Percentiles rank a stretch among this genome's conserved stretches.
Conservation (phyloP, 192 early-diverging fungal species). For the Geosiphon pyriformis region DNA sequence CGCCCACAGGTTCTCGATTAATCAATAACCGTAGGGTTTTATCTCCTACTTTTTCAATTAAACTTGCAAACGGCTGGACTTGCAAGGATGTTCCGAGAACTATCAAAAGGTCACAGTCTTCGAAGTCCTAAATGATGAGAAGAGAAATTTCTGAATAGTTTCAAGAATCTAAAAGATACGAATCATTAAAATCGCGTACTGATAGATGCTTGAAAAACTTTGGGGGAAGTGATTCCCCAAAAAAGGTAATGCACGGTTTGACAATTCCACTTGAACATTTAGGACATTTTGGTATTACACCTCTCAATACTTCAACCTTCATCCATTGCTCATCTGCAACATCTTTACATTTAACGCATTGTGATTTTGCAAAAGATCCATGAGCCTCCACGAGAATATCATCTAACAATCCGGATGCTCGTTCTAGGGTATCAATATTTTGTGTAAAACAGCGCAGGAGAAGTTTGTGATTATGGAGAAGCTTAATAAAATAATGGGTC, state of each 20-base stretch:
- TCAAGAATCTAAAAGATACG: not conserved
- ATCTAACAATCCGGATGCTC: constrained; percentile 67
- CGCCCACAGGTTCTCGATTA: constrained; percentile 79
- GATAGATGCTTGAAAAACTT: constrained; percentile 59
- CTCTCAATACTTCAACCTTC: constrained; percentile 45
- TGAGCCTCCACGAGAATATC: constrained; percentile 86
- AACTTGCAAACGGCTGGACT: constrained; percentile 84
- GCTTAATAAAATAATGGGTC: constrained; percentile 81
- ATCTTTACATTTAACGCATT: constrained; percentile 63
- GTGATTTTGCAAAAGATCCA: constrained; percentile 82
- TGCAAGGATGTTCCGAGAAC: constrained; percentile 90
- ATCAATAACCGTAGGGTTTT: constrained; percentile 83
- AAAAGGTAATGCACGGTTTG: constrained; percentile 97
- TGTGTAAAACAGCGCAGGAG: constrained; percentile 88
- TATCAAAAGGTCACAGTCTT: constrained; percentile 76
- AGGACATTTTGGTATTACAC: constrained; percentile 65
- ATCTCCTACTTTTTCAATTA: constrained; percentile 59
- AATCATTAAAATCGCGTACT: constrained; percentile 28
- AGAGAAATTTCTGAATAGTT: constrained; percentile 1
- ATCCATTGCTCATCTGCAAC: constrained; percentile 35
- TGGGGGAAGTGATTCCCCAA: constrained; percentile 82
- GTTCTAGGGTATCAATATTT: constrained; percentile 95
- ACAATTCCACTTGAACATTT: constrained; percentile 59
- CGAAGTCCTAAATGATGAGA: constrained; percentile 55
- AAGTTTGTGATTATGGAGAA: constrained; percentile 64